phyloP scores from a whole-genome alignment of 2,329 filamentous ascomycete species.

The Cordyceps fumosorosea region DNA sequence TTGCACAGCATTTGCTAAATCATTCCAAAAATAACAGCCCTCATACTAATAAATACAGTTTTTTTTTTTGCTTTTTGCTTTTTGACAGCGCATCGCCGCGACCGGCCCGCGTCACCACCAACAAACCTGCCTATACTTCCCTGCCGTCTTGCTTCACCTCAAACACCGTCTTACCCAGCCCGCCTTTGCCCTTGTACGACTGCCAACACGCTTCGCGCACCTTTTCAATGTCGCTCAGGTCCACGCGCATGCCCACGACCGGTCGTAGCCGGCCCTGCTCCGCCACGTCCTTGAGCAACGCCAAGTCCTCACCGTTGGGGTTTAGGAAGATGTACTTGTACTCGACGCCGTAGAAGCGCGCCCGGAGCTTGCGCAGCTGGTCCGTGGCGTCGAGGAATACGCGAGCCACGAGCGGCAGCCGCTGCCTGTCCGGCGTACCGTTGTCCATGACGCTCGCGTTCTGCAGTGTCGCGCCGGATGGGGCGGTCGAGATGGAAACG shows the following conservation, averaged over 20 bases:
- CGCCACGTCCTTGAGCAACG: conserved; percentile 13
- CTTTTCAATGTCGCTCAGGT: conserved; percentile 28
- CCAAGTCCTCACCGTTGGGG: conserved; percentile 24
- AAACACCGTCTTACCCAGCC: conserved; percentile 33
- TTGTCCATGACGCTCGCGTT: conserved; percentile 20
- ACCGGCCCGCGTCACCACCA: neutral
- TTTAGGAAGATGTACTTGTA: conserved; percentile 32
- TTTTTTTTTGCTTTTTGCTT: neutral
- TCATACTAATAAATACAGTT: neutral
- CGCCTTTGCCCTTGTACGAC: conserved; percentile 31
- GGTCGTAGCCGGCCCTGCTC: conserved; percentile 17
- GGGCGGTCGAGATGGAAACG: conserved; percentile 29
- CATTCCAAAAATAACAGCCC: neutral
- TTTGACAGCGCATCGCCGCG: neutral
- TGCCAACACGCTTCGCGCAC: conserved; percentile 31
- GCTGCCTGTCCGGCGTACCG: conserved; percentile 19
- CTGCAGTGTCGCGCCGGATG: conserved; percentile 31
- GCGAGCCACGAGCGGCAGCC: conserved; percentile 20
- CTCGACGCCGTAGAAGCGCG: conserved; percentile 27
- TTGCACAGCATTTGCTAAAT: neutral
- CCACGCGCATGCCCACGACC: conserved; percentile 17
- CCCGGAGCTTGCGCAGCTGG: conserved; percentile 23
- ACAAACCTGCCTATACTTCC: neutral
- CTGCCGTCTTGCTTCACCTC: conserved; percentile 2
- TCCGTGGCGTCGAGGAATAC: conserved; percentile 27